Base-by-base conservation (phyloP, 768 basidiomycete genomes). In the Mycena polygramma region DNA sequence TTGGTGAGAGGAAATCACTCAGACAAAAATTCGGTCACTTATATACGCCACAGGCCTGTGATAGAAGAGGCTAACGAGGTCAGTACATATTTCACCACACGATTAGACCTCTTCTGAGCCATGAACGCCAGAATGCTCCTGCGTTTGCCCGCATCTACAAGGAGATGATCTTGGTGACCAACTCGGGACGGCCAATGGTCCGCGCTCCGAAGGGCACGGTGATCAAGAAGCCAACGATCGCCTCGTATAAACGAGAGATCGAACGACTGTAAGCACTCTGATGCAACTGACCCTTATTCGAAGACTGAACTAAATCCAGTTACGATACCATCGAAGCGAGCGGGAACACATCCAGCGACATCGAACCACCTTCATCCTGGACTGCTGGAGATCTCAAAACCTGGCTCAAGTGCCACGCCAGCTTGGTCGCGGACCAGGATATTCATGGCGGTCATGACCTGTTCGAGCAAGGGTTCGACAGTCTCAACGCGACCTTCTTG, bases 161-260 rank as follows among this genome's bases (percentile, higher is more conserved):
- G 62, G 85, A 90, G 71, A 83, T 89, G 82, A 84, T 89, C 46
- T 57, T 89, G 48, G 79, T 88, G 20, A 78, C 86, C 0, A 61
- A 69, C 9, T 75, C 76, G 6, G 74, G 75, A 19, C 82, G 81
- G 26, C 87, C 85, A 1, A 79, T 89, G 63, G 75, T 82, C 24
- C 83, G 84, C 26, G 78, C 85, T 7, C 83, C 80, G 0, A 90
- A 90, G 73, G 86, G 86, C 1, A 88, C 86, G 0, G 80, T 87
- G 11, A 81, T 81, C 57, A 81, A 84, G 61, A 85, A 86, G 68
- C 81, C 82, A 4, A 83, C 85, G 0, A 61, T 89, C 43, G 72
- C 72, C 4, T n/a, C 78, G 20, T 89, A 89, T 70, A 77, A 76
- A 15, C 61, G 79, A 1, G 88, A 89, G 64, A 87, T 90, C 24